These are phyloP conservation scores for Cucurbita moschata DNA, from an alignment of 306 rosid genomes.

Conservation along the genomic window DNA sequence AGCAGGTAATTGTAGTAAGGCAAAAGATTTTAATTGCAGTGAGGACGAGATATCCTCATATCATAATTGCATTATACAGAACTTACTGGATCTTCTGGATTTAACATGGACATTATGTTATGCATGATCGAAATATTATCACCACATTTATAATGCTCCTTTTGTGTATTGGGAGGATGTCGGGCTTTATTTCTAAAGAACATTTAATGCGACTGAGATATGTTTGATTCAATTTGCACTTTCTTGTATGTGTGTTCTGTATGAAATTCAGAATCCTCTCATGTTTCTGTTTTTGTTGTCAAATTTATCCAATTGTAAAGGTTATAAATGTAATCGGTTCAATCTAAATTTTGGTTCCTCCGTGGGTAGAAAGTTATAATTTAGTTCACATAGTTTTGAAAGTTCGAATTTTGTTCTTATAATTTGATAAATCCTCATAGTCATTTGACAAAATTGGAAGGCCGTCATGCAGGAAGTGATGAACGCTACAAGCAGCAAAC, in stretches of 20 bases:
- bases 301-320: too few relatives aligned
- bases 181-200: background rate
- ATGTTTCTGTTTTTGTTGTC: background rate
- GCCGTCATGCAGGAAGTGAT: slow-evolving; percentile 37
- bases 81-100: background rate
- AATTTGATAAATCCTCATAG: background rate
- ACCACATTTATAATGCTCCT: background rate
- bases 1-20: slow-evolving; percentile 29
- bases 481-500: slow-evolving; percentile 41
- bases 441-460: background rate
- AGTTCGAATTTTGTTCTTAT: background rate
- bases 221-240: background rate
- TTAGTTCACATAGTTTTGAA: too few relatives aligned
- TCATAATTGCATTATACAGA: background rate
- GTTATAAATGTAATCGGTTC: background rate
- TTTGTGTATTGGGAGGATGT: background rate
- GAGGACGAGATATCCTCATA: background rate
- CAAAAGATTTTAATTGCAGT: background rate
- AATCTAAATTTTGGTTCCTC: background rate
- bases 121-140: background rate
- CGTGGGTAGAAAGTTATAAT: too few relatives aligned
- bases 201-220: background rate
- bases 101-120: background rate
- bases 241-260: background rate
- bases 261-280: background rate